Evolutionary conservation across 768 basidiomycete genomes (phyloP).

Genomic region (Tulasnella sp.): DNA sequence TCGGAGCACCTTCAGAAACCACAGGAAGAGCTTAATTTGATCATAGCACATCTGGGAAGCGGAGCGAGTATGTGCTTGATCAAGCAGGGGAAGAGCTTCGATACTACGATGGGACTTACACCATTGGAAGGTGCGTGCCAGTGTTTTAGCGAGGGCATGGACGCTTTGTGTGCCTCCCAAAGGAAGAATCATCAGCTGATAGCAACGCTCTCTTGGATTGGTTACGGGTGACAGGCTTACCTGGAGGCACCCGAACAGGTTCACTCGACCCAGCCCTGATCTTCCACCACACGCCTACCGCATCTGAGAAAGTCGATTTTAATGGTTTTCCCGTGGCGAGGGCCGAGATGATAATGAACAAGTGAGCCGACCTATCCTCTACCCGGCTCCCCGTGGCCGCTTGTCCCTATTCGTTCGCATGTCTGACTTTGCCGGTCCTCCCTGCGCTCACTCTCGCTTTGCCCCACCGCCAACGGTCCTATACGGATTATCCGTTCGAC

Average conservation of each 20-base stretch:
- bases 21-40: constrained; percentile 58
- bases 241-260: constrained; percentile 84
- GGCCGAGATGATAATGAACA: constrained; percentile 44
- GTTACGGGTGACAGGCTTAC: constrained; percentile 48
- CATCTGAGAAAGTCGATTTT: constrained; percentile 62
- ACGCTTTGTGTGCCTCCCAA: not conserved
- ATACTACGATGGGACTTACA: constrained; percentile 91
- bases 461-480: not conserved
- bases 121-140: constrained; percentile 56
- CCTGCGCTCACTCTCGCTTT: not conserved
- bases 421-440: not conserved
- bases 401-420: not conserved
- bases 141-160: not conserved
- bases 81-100: constrained; percentile 64
- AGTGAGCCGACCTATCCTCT: constrained; percentile 35
- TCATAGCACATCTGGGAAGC: constrained; percentile 84
- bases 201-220: not conserved
- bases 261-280: constrained; percentile 80
- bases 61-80: constrained; percentile 83
- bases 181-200: not conserved
- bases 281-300: constrained; percentile 70
- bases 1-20: constrained; percentile 57
- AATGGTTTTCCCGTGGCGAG: constrained; percentile 47
- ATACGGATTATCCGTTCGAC: not conserved
- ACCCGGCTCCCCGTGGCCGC: not conserved